These are phyloP conservation scores for Tuber umbilicatum DNA, from an alignment of 495 filamentous ascomycete genomes.

Conservation along the genomic window DNA sequence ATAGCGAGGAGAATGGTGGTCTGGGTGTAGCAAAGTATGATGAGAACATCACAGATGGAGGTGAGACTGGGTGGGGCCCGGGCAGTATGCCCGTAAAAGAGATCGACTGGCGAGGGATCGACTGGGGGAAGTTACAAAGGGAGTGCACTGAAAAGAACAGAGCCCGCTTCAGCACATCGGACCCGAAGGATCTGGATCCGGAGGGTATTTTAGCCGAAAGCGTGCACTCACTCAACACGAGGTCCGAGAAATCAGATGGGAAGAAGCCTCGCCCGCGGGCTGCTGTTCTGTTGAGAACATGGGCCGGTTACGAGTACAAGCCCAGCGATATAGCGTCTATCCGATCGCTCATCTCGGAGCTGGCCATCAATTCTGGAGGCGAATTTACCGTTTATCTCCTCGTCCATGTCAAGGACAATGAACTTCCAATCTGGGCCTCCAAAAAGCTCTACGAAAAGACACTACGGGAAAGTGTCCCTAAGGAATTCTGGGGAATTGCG, in stretches of 20 bases:
- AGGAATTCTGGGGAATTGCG: constrained; percentile 80
- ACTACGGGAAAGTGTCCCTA: constrained; percentile 63
- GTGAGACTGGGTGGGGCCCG: constrained; percentile 54
- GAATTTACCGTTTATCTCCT: constrained; percentile 73
- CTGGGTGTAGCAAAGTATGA: constrained; percentile 73
- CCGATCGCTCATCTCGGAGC: constrained; percentile 65
- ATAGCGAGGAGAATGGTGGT: constrained; percentile 67
- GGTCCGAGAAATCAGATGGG: neutral
- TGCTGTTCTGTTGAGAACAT: constrained; percentile 63
- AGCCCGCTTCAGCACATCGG: constrained; percentile 49
- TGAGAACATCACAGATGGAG: constrained; percentile 65
- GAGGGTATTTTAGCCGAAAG: neutral
- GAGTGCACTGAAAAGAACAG: constrained; percentile 58
- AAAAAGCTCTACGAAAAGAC: constrained; percentile 50
- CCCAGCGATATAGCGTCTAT: constrained; percentile 64
- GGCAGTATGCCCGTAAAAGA: constrained; percentile 39
- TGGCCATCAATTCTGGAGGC: constrained; percentile 63
- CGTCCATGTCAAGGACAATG: constrained; percentile 61
- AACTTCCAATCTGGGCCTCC: constrained; percentile 53
- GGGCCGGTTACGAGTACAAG: constrained; percentile 62
- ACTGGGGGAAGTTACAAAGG: constrained; percentile 65
- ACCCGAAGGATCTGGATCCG: constrained; percentile 8
- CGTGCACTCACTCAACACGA: neutral
- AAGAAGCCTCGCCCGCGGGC: constrained; percentile 52
- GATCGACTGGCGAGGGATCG: constrained; percentile 59